These are phyloP conservation scores for Tympanopsis confertula DNA, from an alignment of 2,329 filamentous ascomycete genomes.

Conservation along the genomic window DNA sequence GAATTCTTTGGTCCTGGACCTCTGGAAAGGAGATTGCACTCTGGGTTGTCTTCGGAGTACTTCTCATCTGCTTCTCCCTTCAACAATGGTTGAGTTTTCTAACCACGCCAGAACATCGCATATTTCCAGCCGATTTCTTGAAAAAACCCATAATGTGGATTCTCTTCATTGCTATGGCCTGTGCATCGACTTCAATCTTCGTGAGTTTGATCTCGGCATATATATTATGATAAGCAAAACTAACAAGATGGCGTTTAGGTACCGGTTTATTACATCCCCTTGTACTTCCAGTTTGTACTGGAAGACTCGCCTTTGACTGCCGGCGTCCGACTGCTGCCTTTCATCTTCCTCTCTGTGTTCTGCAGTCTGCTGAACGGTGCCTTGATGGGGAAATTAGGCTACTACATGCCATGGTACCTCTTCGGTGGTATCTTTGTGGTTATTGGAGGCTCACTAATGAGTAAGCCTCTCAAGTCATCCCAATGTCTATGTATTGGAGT, in stretches of 20 bases:
- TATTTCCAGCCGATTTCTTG: slow-evolving; percentile 31
- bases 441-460: slow-evolving; percentile 13
- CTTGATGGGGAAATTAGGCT: slow-evolving; percentile 21
- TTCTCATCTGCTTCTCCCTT: slow-evolving; percentile 27
- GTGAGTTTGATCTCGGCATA: no score
- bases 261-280: slow-evolving; percentile 37
- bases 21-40: slow-evolving; percentile 28
- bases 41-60: slow-evolving; percentile 31
- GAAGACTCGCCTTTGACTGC: slow-evolving; percentile 26
- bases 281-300: slow-evolving; percentile 39
- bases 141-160: slow-evolving; percentile 19
- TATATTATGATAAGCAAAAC: no score
- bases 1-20: slow-evolving; percentile 34
- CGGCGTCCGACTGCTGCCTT: slow-evolving; percentile 26
- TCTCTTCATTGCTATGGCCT: slow-evolving; percentile 28
- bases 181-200: slow-evolving; percentile 18
- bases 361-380: slow-evolving; percentile 21
- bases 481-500: no score
- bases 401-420: slow-evolving; percentile 22
- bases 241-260: no score
- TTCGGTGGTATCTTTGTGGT: slow-evolving; percentile 15
- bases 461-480: no score
- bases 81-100: slow-evolving; percentile 33
- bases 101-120: slow-evolving; percentile 26
- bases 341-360: slow-evolving; percentile 19